Evolutionary conservation across 805 yeast genomes (phyloP), one percentile per base, ranked within the genome.

Genomic region (Metschnikowia chrysomelidarum): DNA sequence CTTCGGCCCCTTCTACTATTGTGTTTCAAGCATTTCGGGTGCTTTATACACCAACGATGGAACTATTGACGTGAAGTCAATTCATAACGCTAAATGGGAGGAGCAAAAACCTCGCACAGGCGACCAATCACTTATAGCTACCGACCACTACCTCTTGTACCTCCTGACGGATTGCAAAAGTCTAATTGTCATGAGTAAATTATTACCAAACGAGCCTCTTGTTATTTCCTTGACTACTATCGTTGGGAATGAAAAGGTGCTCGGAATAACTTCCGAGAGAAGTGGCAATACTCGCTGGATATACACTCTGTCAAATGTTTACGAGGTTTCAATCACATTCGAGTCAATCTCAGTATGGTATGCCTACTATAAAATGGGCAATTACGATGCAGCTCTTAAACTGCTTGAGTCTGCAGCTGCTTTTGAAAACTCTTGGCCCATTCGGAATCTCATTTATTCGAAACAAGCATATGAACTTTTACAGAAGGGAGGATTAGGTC

Each of bases 321-420:
- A 73, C 53, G 98, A 93, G 54, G 59, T 93, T 5, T 69, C 82
- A 7, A 64, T 86, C 9, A 71, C 71, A 22, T 73, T 82, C 50
- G 97, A 91, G 56, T 67, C 79, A 4, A 64, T 72, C 4, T 83
- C 83, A 17, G 79, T 89, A 3, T 87, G 97, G 96, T 74, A 73
- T 13, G 26, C 36, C 7, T 44, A 44, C 26, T 48, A 44, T 24
- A 38, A 40, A 18, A 11, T 38, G 27, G 50, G 49, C 1, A 28
- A 74, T 38, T 91, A 70, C 56, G 85, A 81, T 12, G 77, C 76
- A 28, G 96, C 96, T 0, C 61, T 86, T 30, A 44, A 54, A 2
- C 27, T 41, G 12, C 22, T 46, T 3, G 45, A 45, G 12, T 17
- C 24, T 1, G 24, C 28, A 6, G 21, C 16, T 2, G 32, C 24